Conservation (phyloP, 495 filamentous ascomycete species). For the Lepidopterella palustris region DNA sequence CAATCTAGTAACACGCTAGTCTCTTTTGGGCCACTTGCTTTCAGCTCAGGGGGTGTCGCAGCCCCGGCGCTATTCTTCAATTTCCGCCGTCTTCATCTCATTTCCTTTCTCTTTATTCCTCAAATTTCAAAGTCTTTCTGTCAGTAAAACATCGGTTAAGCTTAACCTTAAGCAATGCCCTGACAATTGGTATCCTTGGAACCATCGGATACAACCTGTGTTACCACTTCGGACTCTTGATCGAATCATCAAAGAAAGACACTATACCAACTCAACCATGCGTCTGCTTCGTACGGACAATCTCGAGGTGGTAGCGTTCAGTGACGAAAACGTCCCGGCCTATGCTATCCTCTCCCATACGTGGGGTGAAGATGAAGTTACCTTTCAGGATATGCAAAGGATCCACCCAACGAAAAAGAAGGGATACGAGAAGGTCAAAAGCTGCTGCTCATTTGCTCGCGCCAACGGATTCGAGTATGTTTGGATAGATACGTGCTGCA, state of each 20-base stretch:
- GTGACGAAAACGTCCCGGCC: not conserved
- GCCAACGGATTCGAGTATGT: not conserved
- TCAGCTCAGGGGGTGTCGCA: too few relatives aligned
- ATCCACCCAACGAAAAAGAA: not conserved
- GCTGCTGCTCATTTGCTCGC: not conserved
- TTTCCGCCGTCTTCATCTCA: not conserved
- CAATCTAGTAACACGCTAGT: too few relatives aligned
- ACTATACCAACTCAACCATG: not conserved
- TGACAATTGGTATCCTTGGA: too few relatives aligned
- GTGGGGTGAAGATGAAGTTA: conserved; percentile 4
- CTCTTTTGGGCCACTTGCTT: too few relatives aligned
- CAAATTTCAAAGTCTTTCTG: not conserved
- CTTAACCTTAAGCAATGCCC: not conserved
- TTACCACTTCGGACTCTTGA: not conserved
- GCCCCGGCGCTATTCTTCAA: too few relatives aligned
- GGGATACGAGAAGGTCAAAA: not conserved
- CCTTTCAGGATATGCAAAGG: conserved; percentile 1
- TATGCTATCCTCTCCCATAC: conserved; percentile 3
- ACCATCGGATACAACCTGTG: not conserved
- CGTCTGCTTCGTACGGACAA: not conserved
- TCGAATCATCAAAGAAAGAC: not conserved
- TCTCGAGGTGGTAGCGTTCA: not conserved
- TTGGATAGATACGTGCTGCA: conserved; percentile 18
- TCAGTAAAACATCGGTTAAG: not conserved
- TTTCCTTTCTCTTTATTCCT: not conserved